Base-by-base conservation (phyloP, 345 rosid genomes). In the Toxicodendron radicans region DNA sequence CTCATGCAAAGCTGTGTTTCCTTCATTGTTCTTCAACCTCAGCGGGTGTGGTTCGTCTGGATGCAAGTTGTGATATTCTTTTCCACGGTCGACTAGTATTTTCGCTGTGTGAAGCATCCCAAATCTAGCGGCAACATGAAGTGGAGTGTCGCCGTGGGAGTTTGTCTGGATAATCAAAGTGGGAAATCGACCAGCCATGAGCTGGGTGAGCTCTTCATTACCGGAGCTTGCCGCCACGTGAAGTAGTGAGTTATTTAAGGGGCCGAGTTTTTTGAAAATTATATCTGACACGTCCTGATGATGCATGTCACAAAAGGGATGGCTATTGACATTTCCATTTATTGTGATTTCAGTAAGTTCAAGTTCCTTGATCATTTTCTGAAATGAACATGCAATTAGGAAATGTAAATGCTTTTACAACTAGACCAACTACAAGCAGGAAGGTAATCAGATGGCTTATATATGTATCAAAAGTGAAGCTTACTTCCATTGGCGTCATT, bases 1-100 rank as follows among this genome's bases (percentile, higher is more conserved):
- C 17, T 76, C 62, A 17, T 79, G 82, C 78, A 82, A 71, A 21
- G 79, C 71, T 7, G 86, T 80, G 41, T 78, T 52, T 57, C 85
- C 83, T 53, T 79, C 71, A 16, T 18, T 41, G 64, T 82, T 79
- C 23, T 24, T 54, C 30, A 78, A 23, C 76, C 58, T 48, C 71
- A 46, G 30, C 30, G 30, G 30, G 30, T 27, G 30, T 27, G 30
- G 30, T 27, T 27, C 30, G 30, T 27, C 30, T 27, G 30, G 30
- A 27, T 27, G 30, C 30, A 27, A 27, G 30, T 27, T 27, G 30
- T 27, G 30, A 27, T 27, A 48, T 21, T n/a, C 20, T 27, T 76
- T 68, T 21, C 56, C 54, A 20, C 30, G 35, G 4, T 23, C 46
- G 65, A 58, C 5, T 2, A 79, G 76, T 64, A 14, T 38, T 10